These are phyloP conservation scores for Hermanozyma aechmeae DNA, from an alignment of 805 yeast species.

Conservation along the genomic window DNA sequence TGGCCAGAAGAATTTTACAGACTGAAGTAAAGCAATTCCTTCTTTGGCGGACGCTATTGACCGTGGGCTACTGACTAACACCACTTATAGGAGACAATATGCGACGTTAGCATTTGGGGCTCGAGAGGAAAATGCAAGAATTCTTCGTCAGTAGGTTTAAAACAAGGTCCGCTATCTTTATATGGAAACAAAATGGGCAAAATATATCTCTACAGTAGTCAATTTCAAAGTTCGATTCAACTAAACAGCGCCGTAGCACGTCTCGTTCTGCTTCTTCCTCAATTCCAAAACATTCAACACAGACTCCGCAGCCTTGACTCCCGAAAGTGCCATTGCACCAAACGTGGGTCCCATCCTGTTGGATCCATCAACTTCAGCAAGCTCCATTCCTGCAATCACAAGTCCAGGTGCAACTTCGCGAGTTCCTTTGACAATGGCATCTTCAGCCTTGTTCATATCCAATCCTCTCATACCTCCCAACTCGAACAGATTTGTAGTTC, in stretches of 20 bases:
- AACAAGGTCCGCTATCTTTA: too few relatives aligned
- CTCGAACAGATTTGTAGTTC: slow-evolving; percentile 12
- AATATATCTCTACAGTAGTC: neutral
- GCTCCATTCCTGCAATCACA: slow-evolving; percentile 71
- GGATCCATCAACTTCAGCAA: slow-evolving; percentile 66
- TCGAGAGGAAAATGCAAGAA: too few relatives aligned
- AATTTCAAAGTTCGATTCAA: neutral
- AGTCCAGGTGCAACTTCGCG: slow-evolving; percentile 59
- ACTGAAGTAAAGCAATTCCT: too few relatives aligned
- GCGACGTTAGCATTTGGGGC: too few relatives aligned
- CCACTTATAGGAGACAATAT: too few relatives aligned
- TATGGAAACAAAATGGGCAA: too few relatives aligned
- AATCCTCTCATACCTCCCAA: slow-evolving; percentile 69
- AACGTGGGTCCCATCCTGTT: slow-evolving; percentile 83
- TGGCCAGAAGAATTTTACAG: too few relatives aligned
- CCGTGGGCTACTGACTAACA: too few relatives aligned
- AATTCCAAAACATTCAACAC: slow-evolving; percentile 27
- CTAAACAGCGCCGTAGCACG: slow-evolving; percentile 1
- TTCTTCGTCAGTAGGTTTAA: too few relatives aligned
- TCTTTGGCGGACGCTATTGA: too few relatives aligned
- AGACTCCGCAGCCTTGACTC: slow-evolving; percentile 68
- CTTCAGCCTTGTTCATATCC: slow-evolving; percentile 74
- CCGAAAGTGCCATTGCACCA: slow-evolving; percentile 73
- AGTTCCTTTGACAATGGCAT: slow-evolving; percentile 61
- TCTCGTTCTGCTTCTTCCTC: slow-evolving; percentile 26